Evolutionary conservation across 1,284 basidiomycete species (phyloP), one percentile per base, ranked within the genome.

Genomic region (Somion occarium): DNA sequence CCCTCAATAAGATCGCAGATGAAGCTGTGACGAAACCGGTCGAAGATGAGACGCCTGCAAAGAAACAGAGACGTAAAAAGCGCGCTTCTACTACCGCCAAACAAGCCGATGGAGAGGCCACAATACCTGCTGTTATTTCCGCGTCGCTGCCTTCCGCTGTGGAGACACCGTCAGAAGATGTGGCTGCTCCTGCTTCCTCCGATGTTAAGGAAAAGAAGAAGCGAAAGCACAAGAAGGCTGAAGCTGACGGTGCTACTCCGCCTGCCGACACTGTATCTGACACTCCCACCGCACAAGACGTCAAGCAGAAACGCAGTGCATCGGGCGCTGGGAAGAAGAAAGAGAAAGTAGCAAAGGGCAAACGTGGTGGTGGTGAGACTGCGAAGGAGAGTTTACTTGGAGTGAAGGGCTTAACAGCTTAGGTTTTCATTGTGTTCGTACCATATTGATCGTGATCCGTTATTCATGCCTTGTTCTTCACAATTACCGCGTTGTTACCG

Each of bases 281-380:
- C 52, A 44, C 44, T 23, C 7, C 53, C 2, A 18, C 38, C 15
- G 44, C 44, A 46, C 56, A 63, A 45, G 62, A 65, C 48, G 44
- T 78, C 56, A 82, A 80, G 66, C 68, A 73, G 62, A 84, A 83
- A 64, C 71, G 72, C 49, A 66, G 62, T 22, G 64, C 60, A 2
- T 66, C 62, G 26, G 65, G 69, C 38, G 72, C 73, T 5, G 78
- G 79, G 64, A 82, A 75, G 70, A 87, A 85, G 68, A 85, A 85
- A 66, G 75, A 70, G 49, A 80, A 79, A 61, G 60, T 79, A 2
- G 58, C 72, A 25, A 74, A 71, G 53, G 61, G 67, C 34, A 71
- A 65, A 53, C 66, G 42, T 5, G 66, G 64, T 9, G 66, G 69
- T 26, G 56, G 52, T 44, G 79, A 75, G 65, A 79, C 74, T 53